Evolutionary conservation across 345 rosid genomes (phyloP).

Genomic region (Brassica rapa): DNA sequence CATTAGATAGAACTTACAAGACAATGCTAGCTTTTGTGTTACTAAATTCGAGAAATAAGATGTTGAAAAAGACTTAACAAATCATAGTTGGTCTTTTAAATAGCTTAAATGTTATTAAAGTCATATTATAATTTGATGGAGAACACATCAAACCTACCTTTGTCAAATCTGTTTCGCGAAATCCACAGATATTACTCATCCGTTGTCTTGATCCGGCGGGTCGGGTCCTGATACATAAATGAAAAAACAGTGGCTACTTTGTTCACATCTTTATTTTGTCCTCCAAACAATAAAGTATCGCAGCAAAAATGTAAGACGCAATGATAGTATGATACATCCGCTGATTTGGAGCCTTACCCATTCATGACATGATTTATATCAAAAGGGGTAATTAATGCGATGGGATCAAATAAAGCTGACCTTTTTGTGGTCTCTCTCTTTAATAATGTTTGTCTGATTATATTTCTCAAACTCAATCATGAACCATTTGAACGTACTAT

Average conservation of each 20-base stretch:
- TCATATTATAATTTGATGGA: background rate
- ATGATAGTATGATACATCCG: conserved; percentile 16
- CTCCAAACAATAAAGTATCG: conserved; percentile 2
- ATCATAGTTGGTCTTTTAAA: background rate
- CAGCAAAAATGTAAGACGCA: conserved; percentile 9
- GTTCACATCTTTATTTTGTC: conserved; percentile 29
- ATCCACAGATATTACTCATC: background rate
- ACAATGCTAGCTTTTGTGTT: background rate
- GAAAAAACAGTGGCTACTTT: background rate
- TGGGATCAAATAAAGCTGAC: conserved; percentile 26
- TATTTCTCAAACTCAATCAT: conserved; percentile 30
- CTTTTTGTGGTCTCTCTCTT: conserved; percentile 17
- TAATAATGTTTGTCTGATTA: conserved; percentile 32
- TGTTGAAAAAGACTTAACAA: background rate
- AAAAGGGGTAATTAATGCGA: conserved; percentile 20
- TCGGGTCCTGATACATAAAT: background rate
- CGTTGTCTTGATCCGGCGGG: conserved; percentile 4
- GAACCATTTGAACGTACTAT: background rate
- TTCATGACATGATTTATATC: conserved; percentile 12
- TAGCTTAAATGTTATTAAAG: background rate
- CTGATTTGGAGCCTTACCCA: conserved; percentile 35
- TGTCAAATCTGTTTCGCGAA: background rate
- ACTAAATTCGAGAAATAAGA: background rate
- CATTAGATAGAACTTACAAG: background rate
- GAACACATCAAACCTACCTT: background rate